phyloP scores from a whole-genome alignment of 1,139 yeast species.

The Pichia kudriavzevii region DNA sequence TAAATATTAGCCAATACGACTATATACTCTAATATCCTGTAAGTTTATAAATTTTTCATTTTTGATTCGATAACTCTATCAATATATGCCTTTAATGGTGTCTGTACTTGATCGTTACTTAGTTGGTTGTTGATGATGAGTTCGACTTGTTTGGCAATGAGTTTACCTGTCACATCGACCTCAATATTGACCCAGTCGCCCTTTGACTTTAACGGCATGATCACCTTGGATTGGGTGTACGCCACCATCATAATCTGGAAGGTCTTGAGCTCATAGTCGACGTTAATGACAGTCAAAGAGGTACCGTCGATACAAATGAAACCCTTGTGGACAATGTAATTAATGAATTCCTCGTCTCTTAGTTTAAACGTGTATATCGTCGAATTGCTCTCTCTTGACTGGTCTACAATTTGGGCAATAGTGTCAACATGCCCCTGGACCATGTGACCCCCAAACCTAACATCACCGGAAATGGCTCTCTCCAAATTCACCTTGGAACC shows the following conservation, averaged over 20 bases:
- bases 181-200: conserved; percentile 79
- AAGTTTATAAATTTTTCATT: conserved; percentile 23
- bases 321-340: conserved; percentile 87
- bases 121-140: conserved; percentile 49
- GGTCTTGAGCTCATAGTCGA: conserved; percentile 46
- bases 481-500: conserved; percentile 78
- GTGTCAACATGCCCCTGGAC: conserved; percentile 98
- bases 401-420: conserved; percentile 55
- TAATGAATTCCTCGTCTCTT: conserved; percentile 54
- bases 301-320: conserved; percentile 90
- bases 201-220: conserved; percentile 54
- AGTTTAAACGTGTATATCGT: conserved; percentile 67
- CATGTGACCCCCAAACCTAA: conserved; percentile 91
- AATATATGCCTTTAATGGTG: conserved; percentile 37
- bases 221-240: conserved; percentile 80
- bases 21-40: neutral
- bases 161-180: conserved; percentile 89
- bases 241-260: conserved; percentile 89
- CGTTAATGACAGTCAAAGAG: conserved; percentile 81
- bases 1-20: conserved; percentile 3
- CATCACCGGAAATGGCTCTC: conserved; percentile 77
- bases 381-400: conserved; percentile 67
- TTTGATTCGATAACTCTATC: conserved; percentile 46
- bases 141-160: conserved; percentile 79
- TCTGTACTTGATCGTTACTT: conserved; percentile 27